Evolutionary conservation across 345 rosid genomes (phyloP), one percentile per base, ranked within the genome.

Genomic region (Sapria himalayana): DNA sequence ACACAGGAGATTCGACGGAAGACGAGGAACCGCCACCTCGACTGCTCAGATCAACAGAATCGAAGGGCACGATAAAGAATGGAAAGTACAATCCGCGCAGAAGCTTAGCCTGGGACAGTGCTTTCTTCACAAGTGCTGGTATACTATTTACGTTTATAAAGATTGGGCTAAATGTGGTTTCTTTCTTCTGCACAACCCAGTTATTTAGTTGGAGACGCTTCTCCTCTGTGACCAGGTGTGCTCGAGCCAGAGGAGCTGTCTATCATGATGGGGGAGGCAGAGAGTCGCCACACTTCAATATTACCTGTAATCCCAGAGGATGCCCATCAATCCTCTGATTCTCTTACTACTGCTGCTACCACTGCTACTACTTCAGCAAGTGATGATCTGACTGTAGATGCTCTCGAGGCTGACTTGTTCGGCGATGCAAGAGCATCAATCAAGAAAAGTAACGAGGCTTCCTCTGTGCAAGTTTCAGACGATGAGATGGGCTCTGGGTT

Each of bases 21-120:
- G 63, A 45, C 17, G 46, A 37, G 15, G 61, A 59, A 49, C 49
- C 44, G 16, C 52, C 21, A 21, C 55, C 57, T 53, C 61, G 62
- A 52, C 69, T 62, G 8, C 44, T 49, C 9, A 51, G 65, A 29
- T 73, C 74, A 14, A 49, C 35, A 16, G 73, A 66, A 46, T 54
- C 47, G 9, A 61, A 65, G 10, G 62, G 35, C 42, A 22, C 29
- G 24, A 56, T 59, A 7, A 72, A 57, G 50, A 62, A 37, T 37
- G 66, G 60, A 25, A 78, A 70, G 69, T 73, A 46, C 49, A 78
- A 74, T 45, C 42, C 78, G 59, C 78, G 94, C 33, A 76, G 76
- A 44, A 86, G 97, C 60, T 70, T 86, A 62, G 94, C 93, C 3
- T 82, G 97, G 97, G 91, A 86, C 33, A 82, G 58, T 52, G 97